Percentiles rank a stretch among this genome's conserved stretches.
These are phyloP conservation scores for Pilatotrama ljubarskyi DNA, from an alignment of 768 basidiomycete genomes.

Conservation along the genomic window DNA sequence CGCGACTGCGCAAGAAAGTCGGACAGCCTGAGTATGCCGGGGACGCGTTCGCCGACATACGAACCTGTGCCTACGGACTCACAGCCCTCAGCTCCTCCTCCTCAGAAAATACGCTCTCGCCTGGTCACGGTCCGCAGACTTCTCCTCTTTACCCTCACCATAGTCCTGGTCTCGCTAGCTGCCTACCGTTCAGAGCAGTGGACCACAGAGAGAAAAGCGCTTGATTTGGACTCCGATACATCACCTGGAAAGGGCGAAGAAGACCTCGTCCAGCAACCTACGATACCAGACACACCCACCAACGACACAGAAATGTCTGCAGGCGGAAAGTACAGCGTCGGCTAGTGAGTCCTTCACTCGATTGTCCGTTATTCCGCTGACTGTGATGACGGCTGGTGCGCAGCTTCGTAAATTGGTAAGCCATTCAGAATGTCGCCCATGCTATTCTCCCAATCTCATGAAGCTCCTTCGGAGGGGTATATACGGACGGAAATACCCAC, in stretches of 20 bases:
- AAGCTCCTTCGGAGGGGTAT: constrained; percentile 67
- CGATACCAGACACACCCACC: not conserved
- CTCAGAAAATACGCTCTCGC: constrained; percentile 26
- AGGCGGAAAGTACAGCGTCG: constrained; percentile 70
- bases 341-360: constrained; percentile 59
- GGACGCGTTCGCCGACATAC: constrained; percentile 25
- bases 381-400: constrained; percentile 8
- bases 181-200: constrained; percentile 48
- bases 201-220: constrained; percentile 25
- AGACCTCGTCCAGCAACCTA: constrained; percentile 6
- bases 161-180: constrained; percentile 40
- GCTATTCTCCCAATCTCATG: not conserved
- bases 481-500: constrained; percentile 90
- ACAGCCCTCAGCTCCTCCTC: constrained; percentile 20
- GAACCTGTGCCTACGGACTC: constrained; percentile 34
- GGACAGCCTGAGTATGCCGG: constrained; percentile 1
- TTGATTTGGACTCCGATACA: not conserved
- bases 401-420: constrained; percentile 79
- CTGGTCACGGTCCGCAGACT: constrained; percentile 32
- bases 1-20: constrained; percentile 3
- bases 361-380: not conserved
- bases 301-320: constrained; percentile 36
- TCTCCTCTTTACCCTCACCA: constrained; percentile 36
- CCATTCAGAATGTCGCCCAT: not conserved
- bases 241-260: constrained; percentile 1